phyloP scores from a whole-genome alignment of 805 yeast species.

The Candida orba region DNA sequence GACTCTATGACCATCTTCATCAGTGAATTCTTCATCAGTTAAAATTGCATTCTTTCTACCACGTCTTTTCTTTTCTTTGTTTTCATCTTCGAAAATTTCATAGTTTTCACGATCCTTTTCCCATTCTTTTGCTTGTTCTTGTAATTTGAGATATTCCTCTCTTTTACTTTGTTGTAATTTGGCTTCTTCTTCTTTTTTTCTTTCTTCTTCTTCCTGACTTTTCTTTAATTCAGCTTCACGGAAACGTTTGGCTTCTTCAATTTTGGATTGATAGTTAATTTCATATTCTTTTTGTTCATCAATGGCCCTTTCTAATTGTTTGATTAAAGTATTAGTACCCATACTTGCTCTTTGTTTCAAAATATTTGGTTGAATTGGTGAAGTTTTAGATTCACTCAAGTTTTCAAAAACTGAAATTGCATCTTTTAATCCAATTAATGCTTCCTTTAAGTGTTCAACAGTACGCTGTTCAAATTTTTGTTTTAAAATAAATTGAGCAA shows the following conservation, averaged over 20 bases:
- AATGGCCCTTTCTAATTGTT: conserved; percentile 61
- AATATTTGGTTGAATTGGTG: conserved; percentile 77
- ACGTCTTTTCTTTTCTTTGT: conserved; percentile 30
- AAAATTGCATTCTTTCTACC: conserved; percentile 33
- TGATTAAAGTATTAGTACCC: conserved; percentile 70
- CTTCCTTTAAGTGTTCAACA: conserved; percentile 50
- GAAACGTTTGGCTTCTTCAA: conserved; percentile 65
- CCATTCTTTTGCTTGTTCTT: conserved; percentile 52
- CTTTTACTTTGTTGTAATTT: conserved; percentile 31
- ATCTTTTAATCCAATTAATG: conserved; percentile 48
- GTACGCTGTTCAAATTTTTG: conserved; percentile 52
- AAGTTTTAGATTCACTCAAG: conserved; percentile 49
- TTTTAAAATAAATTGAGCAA: conserved; percentile 76
- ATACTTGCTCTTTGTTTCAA: conserved; percentile 79
- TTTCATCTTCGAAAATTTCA: conserved; percentile 31
- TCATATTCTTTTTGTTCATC: conserved; percentile 70
- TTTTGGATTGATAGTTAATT: conserved; percentile 44
- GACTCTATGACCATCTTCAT: conserved; percentile 17
- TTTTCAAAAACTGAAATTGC: conserved; percentile 56
- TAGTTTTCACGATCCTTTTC: conserved; percentile 42
- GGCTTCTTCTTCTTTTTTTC: conserved; percentile 41
- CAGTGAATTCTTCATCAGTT: conserved; percentile 38
- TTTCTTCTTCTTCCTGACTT: conserved; percentile 42
- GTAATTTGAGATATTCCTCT: conserved; percentile 42
- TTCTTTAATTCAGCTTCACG: conserved; percentile 38